Conservation (phyloP, 2,329 filamentous ascomycete genomes). For the Chrysoporthe austroafricana region DNA sequence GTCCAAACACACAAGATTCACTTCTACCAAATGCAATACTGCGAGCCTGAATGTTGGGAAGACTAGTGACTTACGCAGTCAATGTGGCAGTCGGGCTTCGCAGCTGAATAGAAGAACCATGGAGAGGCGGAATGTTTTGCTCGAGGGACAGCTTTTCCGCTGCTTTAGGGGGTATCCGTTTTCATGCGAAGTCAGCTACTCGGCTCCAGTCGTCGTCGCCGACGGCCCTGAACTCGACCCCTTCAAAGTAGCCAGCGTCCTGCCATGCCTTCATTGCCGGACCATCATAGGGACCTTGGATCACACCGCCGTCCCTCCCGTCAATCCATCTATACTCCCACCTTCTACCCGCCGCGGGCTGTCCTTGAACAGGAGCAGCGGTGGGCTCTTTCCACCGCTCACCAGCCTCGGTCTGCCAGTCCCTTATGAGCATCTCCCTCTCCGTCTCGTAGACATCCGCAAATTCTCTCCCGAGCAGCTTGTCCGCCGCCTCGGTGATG, state of each 20-base stretch:
- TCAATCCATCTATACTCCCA: conserved; percentile 97
- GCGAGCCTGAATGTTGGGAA: not conserved
- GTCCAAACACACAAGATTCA: not conserved
- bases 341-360: conserved; percentile 46
- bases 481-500: conserved; percentile 89
- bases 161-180: not conserved
- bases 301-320: conserved; percentile 75
- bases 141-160: not conserved
- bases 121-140: not conserved
- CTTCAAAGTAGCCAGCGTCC: conserved; percentile 90
- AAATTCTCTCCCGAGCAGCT: conserved; percentile 79
- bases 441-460: conserved; percentile 92
- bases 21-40: not conserved
- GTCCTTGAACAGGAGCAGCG: conserved; percentile 33
- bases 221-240: conserved; percentile 74
- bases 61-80: not conserved
- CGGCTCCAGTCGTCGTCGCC: conserved; percentile 60
- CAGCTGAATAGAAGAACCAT: too few species aligned
- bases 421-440: conserved; percentile 79
- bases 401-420: conserved; percentile 83
- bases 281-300: conserved; percentile 86
- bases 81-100: too few species aligned
- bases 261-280: conserved; percentile 89
- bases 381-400: conserved; percentile 72
- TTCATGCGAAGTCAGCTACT: conserved; percentile 37